phyloP scores from a whole-genome alignment of 163 green algal genomes.

The Scenedesmus sp. region DNA sequence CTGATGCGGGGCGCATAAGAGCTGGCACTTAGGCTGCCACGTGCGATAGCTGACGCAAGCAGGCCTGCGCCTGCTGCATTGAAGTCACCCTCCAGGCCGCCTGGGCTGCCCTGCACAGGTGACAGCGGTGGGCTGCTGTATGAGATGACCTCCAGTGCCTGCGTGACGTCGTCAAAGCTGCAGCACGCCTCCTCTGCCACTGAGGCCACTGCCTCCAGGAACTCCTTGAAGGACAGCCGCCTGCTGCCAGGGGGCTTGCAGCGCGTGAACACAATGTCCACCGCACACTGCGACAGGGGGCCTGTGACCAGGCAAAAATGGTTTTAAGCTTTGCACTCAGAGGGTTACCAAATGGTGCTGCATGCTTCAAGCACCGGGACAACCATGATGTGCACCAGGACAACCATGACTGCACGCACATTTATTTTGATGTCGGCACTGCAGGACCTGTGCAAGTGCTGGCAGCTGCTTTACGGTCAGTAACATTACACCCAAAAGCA shows the following conservation, averaged over 20 bases:
- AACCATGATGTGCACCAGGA: no score
- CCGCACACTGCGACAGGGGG: conserved; percentile 49
- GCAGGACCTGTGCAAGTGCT: neutral
- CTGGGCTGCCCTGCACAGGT: neutral
- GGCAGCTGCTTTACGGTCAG: neutral
- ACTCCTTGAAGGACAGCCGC: conserved; percentile 48
- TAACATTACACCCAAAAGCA: neutral
- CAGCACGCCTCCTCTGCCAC: conserved; percentile 67
- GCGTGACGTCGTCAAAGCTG: conserved; percentile 67
- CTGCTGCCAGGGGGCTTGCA: conserved; percentile 44
- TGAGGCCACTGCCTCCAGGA: conserved; percentile 60
- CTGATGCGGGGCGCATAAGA: neutral
- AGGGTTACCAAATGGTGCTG: no score
- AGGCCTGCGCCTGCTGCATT: conserved; percentile 1
- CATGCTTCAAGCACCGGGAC: no score
- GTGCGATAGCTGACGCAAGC: neutral
- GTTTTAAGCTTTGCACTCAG: no score
- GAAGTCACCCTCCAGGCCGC: neutral
- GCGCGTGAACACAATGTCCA: conserved; percentile 57
- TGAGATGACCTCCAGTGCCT: conserved; percentile 32
- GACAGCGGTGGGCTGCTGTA: neutral
- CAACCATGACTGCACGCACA: no score
- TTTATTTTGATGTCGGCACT: no score
- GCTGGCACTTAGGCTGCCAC: neutral
- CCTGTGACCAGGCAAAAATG: conserved; percentile 15